Evolutionary conservation across 495 filamentous ascomycete species (phyloP).

Genomic region (Talaromyces wortmannii): DNA sequence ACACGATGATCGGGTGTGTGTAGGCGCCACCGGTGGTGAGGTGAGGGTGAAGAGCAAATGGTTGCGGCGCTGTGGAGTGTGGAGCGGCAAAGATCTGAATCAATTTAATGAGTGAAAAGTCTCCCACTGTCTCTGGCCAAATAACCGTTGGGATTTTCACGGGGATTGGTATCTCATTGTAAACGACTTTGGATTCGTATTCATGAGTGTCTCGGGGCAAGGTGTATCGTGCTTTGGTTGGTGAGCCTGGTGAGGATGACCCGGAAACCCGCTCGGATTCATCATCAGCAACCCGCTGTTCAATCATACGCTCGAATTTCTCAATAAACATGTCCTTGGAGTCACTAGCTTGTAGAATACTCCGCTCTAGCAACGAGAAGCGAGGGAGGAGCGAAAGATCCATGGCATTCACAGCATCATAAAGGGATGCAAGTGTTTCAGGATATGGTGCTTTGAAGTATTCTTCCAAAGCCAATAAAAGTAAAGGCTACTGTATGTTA

Average conservation of each 20-base stretch:
- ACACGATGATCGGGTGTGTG: conserved; percentile 48
- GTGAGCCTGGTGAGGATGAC: conserved; percentile 13
- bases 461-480: conserved; percentile 91
- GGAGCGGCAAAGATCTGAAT: conserved; percentile 86
- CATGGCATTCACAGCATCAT: conserved; percentile 92
- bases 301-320: conserved; percentile 93
- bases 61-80: conserved; percentile 73
- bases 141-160: conserved; percentile 92
- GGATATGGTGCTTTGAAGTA: conserved; percentile 92
- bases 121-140: conserved; percentile 92
- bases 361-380: conserved; percentile 73
- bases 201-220: conserved; percentile 93
- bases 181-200: conserved; percentile 89
- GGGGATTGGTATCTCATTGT: conserved; percentile 90
- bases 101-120: conserved; percentile 95
- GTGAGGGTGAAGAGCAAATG: conserved; percentile 83
- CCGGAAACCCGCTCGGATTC: conserved; percentile 9
- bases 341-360: conserved; percentile 83
- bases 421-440: conserved; percentile 84
- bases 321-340: conserved; percentile 95
- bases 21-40: conserved; percentile 82
- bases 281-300: conserved; percentile 52
- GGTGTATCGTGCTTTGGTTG: conserved; percentile 41
- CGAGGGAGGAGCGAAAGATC: conserved; percentile 91
- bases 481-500: conserved; percentile 59